Conservation (phyloP, 176 grass and related monocot genomes). For the Coix lacrymajobi region DNA sequence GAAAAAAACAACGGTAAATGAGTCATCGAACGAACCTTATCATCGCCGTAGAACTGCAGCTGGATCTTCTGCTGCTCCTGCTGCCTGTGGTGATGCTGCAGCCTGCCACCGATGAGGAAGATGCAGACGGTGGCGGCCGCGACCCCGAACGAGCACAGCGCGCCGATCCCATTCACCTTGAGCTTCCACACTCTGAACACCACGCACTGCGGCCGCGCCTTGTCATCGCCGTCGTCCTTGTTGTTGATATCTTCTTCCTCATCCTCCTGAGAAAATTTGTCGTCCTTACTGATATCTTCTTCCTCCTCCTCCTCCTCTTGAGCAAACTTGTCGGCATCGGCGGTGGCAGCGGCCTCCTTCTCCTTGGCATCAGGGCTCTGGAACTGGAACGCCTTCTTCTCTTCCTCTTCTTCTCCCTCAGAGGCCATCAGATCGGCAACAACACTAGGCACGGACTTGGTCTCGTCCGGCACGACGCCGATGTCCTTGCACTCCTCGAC, state of each 20-base stretch:
- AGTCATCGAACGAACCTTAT: constrained; percentile 40
- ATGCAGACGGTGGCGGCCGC: constrained; percentile 67
- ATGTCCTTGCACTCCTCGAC: constrained; percentile 63
- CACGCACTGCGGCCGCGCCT: constrained; percentile 23
- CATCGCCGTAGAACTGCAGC: constrained; percentile 74
- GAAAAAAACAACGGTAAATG: background rate
- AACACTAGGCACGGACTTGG: background rate
- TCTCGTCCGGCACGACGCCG: constrained; percentile 20
- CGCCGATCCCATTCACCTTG: constrained; percentile 62
- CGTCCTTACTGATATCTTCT: background rate
- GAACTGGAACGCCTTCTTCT: constrained; percentile 19
- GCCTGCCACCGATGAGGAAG: constrained; percentile 46
- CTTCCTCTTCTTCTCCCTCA: background rate
- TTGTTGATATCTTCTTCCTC: constrained; percentile 2
- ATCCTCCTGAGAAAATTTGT: background rate
- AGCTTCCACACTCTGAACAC: constrained; percentile 56
- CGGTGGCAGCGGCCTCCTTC: background rate
- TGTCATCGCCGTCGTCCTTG: background rate
- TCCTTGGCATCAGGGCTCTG: constrained; percentile 1
- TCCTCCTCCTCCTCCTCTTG: background rate
- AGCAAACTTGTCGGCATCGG: no score
- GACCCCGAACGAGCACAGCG: constrained; percentile 74
- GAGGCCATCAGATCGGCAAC: background rate
- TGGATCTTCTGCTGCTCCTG: constrained; percentile 68
- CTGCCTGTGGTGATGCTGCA: constrained; percentile 35